Base-by-base conservation (phyloP, 169 alveolate genomes). In the Plasmodium vivax region DNA sequence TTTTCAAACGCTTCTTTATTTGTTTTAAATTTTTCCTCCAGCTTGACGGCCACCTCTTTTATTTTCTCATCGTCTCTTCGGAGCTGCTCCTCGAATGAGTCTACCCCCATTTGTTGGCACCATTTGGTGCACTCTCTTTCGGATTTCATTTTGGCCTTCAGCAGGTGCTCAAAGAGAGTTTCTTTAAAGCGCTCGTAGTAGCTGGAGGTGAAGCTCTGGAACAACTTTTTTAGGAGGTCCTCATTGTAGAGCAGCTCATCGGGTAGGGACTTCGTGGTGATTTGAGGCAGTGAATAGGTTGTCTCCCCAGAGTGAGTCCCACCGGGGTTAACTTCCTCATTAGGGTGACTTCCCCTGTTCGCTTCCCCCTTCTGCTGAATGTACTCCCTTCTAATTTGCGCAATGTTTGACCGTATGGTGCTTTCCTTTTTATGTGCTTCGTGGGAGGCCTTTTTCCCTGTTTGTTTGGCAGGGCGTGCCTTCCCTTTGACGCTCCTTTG, bases 1-100 rank as follows among this genome's bases (percentile, higher is more conserved):
- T 51, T 54, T 2, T 75, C 27, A 87, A 71, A 87, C 6, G 68
- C 77, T 75, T 87, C 72, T 87, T 87, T 87, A 30, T 87, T 87
- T 77, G 79, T 68, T 75, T 56, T n/a, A 77, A 47, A 87, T 27
- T 45, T 77, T 10, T 54, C 77, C 14, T 77, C 71, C 16, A 87
- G 58, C 3, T 23, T 54, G 45, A 43, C 12, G 45, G 30, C 54
- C 16, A 62, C 9, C 51, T 83, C 83, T 23, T 71, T 12, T 5
- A 47, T 27, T 34, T 73, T 23, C 16, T 16, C 56, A 27, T 85
- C 41, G 43, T 85, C 80, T 30, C 23, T 58, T 27, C 6, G 54
- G 23, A 85, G 38, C 12, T 12, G 45, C 12, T 87, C 19, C 56
- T 54, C 71, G 9, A 36, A 51, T 12, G 10, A 4, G 4, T 75